Percentiles rank a stretch among this genome's conserved stretches.
phyloP scores from a whole-genome alignment of 257 asterid genomes.

The Catharanthus roseus region DNA sequence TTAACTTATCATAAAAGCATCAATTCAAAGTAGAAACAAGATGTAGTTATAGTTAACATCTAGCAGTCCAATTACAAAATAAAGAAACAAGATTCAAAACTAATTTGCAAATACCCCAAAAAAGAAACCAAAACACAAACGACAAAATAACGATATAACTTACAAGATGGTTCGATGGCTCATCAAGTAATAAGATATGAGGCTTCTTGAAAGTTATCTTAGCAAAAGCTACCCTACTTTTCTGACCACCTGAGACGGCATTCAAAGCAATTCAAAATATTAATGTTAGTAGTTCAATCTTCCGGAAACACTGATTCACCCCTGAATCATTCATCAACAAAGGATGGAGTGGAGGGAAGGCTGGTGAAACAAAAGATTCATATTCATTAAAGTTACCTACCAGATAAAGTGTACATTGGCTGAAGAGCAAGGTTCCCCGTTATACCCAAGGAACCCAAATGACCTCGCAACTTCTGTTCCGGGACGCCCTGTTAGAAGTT shows the following conservation, averaged over 20 bases:
- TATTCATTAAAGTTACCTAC: slow-evolving; percentile 23
- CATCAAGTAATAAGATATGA: slow-evolving; percentile 90
- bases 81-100: not conserved
- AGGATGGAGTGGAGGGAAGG: not conserved
- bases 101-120: not conserved
- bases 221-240: slow-evolving; percentile 96
- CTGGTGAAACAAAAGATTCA: not conserved
- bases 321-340: slow-evolving; percentile 2
- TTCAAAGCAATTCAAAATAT: slow-evolving; percentile 1
- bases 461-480: slow-evolving; percentile 89
- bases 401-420: slow-evolving; percentile 98
- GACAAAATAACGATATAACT: slow-evolving; percentile 22
- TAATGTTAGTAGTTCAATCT: not conserved
- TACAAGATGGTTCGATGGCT: slow-evolving; percentile 98
- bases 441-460: slow-evolving; percentile 93
- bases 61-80: not conserved
- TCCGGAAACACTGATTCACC: not conserved
- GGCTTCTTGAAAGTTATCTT: slow-evolving; percentile 98
- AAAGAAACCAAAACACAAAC: no score
- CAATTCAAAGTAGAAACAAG: not conserved
- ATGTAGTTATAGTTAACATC: not conserved
- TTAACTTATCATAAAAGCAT: not conserved
- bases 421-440: slow-evolving; percentile 99
- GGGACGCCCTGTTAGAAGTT: slow-evolving; percentile 78
- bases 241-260: slow-evolving; percentile 81